Conservation (phyloP, 805 yeast species). For the Candida khao-thaluensis region DNA sequence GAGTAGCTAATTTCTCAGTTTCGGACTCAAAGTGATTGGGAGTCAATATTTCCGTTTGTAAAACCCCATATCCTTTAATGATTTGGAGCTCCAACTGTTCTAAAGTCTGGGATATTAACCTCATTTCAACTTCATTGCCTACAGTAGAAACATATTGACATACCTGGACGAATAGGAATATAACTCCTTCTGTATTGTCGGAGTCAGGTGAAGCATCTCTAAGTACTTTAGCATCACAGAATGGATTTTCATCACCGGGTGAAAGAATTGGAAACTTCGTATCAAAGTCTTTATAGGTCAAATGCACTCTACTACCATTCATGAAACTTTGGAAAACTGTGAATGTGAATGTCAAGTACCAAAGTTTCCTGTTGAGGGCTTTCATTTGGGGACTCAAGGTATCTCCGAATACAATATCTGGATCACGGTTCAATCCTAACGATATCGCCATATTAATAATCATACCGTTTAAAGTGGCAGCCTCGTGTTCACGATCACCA, state of each 20-base stretch:
- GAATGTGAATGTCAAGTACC: slow-evolving; percentile 27
- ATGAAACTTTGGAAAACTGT: slow-evolving; percentile 25
- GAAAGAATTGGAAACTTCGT: slow-evolving; percentile 25
- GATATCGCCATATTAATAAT: slow-evolving; percentile 63
- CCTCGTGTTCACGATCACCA: slow-evolving; percentile 56
- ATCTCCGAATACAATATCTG: slow-evolving; percentile 42
- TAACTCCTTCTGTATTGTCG: slow-evolving; percentile 3
- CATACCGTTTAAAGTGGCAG: slow-evolving; percentile 49
- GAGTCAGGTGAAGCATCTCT: too few species aligned
- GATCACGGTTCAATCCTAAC: slow-evolving; percentile 70
- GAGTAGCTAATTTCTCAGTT: slow-evolving; percentile 2
- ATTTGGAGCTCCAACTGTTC: slow-evolving; percentile 1
- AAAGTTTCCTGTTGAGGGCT: slow-evolving; percentile 33
- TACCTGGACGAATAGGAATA: neutral
- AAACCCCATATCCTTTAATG: slow-evolving; percentile 7
- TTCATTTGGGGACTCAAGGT: slow-evolving; percentile 17
- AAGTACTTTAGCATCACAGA: too few species aligned
- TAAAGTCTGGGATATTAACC: neutral
- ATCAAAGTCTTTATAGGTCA: slow-evolving; percentile 28
- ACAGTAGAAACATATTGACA: slow-evolving; percentile 2
- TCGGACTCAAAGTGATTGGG: neutral
- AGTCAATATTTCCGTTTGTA: neutral
- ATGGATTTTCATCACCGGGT: slow-evolving; percentile 34
- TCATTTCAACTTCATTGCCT: slow-evolving; percentile 2
- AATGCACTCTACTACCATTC: slow-evolving; percentile 29